Evolutionary conservation across 345 rosid species (phyloP), one percentile per base, ranked within the genome.

Genomic region (Boechera retrofracta): DNA sequence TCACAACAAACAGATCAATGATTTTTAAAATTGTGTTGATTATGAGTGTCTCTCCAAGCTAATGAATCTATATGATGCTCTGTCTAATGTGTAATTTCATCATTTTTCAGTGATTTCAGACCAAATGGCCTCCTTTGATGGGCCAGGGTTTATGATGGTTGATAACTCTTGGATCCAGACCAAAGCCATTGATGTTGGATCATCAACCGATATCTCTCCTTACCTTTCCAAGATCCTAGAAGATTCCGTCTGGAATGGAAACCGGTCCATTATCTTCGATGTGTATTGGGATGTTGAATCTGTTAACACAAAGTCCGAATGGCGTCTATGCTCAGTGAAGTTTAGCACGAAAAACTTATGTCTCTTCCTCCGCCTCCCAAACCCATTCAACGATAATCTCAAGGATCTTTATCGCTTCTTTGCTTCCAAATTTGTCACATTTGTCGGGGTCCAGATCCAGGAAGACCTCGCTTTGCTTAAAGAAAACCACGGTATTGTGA

Each of bases 351-450:
- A 79, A 12, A 67, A 73, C 54, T 10, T 73, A 0, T 79, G 82
- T 54, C 78, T 79, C 74, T 60, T 79, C 65, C 78, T 79, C 29
- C 77, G 82, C 0, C 74, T 79, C 0, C 82, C 78, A 0, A 73
- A 45, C 44, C 36, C 33, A 5, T 73, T 79, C 49, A 0, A 2
- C 0, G 82, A 73, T 4, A 67, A 67, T 12, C 82, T 73, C 58
- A 73, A 79, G 59, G 78, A 72, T 61, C 82, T 79, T 26, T 79
- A 73, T 53, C 82, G 82, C 18, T 79, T 79, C 74, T 79, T 79
- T 10, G 82, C 82, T 44, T 79, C 82, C 53, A 79, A 79, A 31
- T 72, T 73, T 42, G 78, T 79, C 59, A 79, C 82, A 1, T 79
- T 79, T 9, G 78, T 79, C 0, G 82, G 82, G 0, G 77, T 79